A percentile compares a stretch with the other conserved stretches of the same genome.
These are phyloP conservation scores for Geopyxis carbonaria DNA, from an alignment of 495 filamentous ascomycete genomes.

Conservation along the genomic window DNA sequence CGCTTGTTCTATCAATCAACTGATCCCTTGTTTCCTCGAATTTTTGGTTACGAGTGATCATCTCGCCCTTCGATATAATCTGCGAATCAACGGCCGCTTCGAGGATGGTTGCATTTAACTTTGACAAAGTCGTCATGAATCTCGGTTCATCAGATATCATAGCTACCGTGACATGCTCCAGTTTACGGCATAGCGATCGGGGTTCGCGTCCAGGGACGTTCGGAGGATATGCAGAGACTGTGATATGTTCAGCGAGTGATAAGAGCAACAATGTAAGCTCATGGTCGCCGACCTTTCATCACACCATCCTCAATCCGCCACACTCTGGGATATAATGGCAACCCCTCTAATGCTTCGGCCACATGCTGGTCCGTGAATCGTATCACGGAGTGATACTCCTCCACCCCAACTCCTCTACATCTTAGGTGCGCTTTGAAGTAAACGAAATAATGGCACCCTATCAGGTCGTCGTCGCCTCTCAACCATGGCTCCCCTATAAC, in stretches of 20 bases:
- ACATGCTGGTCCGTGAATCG: conserved; percentile 8
- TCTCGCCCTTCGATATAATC: too few species aligned
- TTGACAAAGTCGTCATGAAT: conserved; percentile 23
- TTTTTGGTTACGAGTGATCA: too few species aligned
- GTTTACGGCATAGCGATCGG: conserved; percentile 17
- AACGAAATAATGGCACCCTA: conserved; percentile 15
- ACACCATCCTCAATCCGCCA: conserved; percentile 9
- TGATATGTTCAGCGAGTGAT: background rate
- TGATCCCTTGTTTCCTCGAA: background rate
- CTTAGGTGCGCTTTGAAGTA: conserved; percentile 19
- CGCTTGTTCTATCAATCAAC: background rate
- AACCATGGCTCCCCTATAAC: conserved; percentile 11
- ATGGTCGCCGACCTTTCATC: conserved; percentile 5
- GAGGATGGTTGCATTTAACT: conserved; percentile 10
- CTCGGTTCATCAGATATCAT: conserved; percentile 30
- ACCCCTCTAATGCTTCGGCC: conserved; percentile 10
- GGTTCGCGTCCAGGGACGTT: conserved; percentile 17
- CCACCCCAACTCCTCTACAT: background rate
- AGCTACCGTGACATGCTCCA: conserved; percentile 29
- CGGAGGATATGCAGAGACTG: conserved; percentile 22
- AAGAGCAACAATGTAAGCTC: background rate
- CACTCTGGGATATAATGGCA: conserved; percentile 10
- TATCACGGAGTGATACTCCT: conserved; percentile 12
- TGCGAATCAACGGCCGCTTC: background rate
- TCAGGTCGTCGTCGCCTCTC: conserved; percentile 10